These are phyloP conservation scores for Chiua virens DNA, from an alignment of 768 basidiomycete species.

Conservation along the genomic window DNA sequence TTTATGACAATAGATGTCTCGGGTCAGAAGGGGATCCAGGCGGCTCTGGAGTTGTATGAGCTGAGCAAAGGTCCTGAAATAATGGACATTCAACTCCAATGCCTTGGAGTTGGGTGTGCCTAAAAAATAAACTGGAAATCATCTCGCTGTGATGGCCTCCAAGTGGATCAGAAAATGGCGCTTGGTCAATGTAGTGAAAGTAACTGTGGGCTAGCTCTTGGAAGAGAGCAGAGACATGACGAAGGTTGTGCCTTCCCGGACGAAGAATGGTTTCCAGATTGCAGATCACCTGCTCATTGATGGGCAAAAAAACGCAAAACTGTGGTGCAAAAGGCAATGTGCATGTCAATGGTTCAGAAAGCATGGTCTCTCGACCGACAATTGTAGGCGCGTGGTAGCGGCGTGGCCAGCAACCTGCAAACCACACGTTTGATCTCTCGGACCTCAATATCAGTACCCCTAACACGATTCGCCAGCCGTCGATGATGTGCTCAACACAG, in stretches of 20 bases:
- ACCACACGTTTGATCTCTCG: no score
- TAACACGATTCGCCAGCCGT: no score
- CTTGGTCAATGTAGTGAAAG: neutral
- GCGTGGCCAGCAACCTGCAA: no score
- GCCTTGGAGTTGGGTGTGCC: constrained; percentile 30
- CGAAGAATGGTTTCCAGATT: neutral
- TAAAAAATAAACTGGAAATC: constrained; percentile 32
- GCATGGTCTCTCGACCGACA: no score
- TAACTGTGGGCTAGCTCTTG: no score
- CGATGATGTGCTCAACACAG: no score
- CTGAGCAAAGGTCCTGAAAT: constrained; percentile 44
- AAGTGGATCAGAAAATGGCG: constrained; percentile 12
- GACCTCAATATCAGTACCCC: no score
- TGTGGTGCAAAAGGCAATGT: neutral
- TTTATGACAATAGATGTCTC: constrained; percentile 6
- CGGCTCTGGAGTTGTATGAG: constrained; percentile 36
- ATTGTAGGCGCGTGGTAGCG: no score
- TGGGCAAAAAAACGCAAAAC: neutral
- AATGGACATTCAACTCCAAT: constrained; percentile 31
- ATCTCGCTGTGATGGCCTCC: constrained; percentile 27
- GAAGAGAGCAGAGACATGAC: no score
- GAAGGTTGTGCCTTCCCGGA: no score
- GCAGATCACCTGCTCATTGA: neutral
- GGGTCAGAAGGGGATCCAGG: constrained; percentile 26
- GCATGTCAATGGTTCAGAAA: no score